Conservation (phyloP, 179 eudicot genomes). For the Spinacia oleracea region DNA sequence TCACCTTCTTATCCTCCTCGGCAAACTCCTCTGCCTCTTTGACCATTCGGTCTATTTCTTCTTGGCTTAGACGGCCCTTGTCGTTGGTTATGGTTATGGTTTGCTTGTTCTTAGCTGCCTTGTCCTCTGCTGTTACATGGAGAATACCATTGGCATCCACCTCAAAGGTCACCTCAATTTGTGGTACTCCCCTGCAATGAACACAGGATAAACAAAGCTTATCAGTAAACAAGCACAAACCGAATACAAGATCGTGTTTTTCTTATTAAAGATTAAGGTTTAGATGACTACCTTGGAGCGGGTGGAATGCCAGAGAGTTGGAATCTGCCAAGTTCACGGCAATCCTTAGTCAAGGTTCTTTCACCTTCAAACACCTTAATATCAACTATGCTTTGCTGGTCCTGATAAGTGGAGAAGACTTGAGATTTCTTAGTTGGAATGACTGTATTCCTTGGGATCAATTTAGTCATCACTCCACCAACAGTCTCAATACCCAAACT, state of each 20-base stretch:
- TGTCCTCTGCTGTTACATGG: constrained; percentile 42
- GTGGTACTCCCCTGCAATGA: constrained; percentile 38
- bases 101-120: constrained; percentile 41
- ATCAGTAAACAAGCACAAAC: background rate
- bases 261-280: background rate
- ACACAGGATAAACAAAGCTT: background rate
- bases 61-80: constrained; percentile 42
- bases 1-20: constrained; percentile 33
- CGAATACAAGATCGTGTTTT: background rate
- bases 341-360: constrained; percentile 60
- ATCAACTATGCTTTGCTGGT: constrained; percentile 38
- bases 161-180: constrained; percentile 45
- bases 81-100: constrained; percentile 36
- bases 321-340: constrained; percentile 52
- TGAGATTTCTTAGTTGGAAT: constrained; percentile 43
- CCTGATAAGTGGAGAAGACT: constrained; percentile 36
- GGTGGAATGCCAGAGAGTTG: constrained; percentile 57
- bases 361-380: constrained; percentile 62
- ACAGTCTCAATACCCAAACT: constrained; percentile 45
- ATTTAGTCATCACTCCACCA: constrained; percentile 44
- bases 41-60: constrained; percentile 37
- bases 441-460: constrained; percentile 42
- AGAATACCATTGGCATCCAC: constrained; percentile 42
- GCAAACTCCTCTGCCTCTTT: constrained; percentile 38
- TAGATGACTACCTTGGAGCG: constrained; percentile 49